These are phyloP conservation scores for Austroboletus novae-zelandiae DNA, from an alignment of 1,284 basidiomycete species.

Conservation along the genomic window DNA sequence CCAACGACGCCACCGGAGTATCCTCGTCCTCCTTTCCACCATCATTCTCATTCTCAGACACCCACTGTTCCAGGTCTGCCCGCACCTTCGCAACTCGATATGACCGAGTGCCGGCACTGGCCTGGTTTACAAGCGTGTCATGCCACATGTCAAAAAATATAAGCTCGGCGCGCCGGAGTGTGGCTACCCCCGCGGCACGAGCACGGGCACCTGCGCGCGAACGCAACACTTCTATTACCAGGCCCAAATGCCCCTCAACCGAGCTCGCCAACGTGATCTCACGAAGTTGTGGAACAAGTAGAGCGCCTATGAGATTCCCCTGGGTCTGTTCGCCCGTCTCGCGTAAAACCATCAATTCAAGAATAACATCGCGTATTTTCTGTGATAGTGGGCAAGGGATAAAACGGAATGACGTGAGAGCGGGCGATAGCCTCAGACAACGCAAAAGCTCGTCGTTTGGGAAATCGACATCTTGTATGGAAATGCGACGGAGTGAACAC, in stretches of 20 bases:
- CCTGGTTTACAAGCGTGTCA: neutral
- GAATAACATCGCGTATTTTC: conserved; percentile 12
- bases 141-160: conserved; percentile 16
- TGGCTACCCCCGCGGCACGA: neutral
- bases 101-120: neutral
- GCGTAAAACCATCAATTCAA: conserved; percentile 2
- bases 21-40: neutral
- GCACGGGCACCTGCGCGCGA: conserved; percentile 11
- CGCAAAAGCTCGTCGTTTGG: conserved; percentile 20
- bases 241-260: conserved; percentile 4
- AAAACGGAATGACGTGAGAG: conserved; percentile 15
- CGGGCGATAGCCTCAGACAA: conserved; percentile 15
- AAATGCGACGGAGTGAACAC: conserved; percentile 14
- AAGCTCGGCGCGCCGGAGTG: conserved; percentile 9
- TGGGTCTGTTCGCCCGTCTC: too few species aligned
- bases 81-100: conserved; percentile 1
- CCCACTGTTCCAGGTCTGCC: conserved; percentile 1
- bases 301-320: neutral
- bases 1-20: conserved; percentile 5
- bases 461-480: conserved; percentile 19
- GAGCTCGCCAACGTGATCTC: conserved; percentile 19
- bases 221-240: conserved; percentile 10
- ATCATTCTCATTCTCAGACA: neutral
- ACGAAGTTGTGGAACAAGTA: conserved; percentile 9
- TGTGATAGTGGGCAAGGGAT: conserved; percentile 23